Evolutionary conservation across 2,329 filamentous ascomycete species (phyloP).

Genomic region (Fusarium verrucosum): DNA sequence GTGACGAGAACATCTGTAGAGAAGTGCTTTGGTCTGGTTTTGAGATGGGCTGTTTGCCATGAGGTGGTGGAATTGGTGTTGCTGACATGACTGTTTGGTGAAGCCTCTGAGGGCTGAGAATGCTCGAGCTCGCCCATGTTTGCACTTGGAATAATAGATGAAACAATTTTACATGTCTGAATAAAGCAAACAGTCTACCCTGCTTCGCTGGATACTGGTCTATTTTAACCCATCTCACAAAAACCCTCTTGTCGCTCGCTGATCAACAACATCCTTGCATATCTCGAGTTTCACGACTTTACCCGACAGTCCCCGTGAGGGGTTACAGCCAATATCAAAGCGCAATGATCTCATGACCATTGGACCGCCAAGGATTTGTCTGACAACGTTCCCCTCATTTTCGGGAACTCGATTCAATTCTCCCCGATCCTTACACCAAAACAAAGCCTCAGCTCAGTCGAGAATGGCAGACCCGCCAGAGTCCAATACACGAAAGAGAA

Average conservation of each 20-base stretch:
- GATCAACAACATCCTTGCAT: neutral
- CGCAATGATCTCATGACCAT: neutral
- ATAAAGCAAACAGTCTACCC: neutral
- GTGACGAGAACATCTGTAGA: conserved; percentile 39
- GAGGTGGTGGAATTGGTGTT: neutral
- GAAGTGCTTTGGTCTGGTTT: conserved; percentile 8
- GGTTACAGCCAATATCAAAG: conserved; percentile 5
- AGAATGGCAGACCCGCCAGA: neutral
- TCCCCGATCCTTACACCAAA: conserved; percentile 24
- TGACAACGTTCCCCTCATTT: neutral
- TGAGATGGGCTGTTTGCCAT: conserved; percentile 11
- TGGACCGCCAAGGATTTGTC: conserved; percentile 11
- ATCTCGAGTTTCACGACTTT: neutral
- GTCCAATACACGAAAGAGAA: conserved; percentile 21
- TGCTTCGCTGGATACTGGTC: neutral
- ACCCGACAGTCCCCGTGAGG: conserved; percentile 37
- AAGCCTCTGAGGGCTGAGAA: neutral
- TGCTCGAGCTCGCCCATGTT: conserved; percentile 20
- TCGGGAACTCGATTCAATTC: conserved; percentile 21
- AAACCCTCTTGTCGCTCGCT: neutral
- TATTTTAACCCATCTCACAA: conserved; percentile 5
- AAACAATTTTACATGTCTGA: neutral
- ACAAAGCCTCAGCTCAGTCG: too few species aligned
- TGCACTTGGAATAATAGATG: too few species aligned
- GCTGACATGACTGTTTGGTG: neutral